Base-by-base conservation (phyloP, 1,284 basidiomycete species). In the Cryptococcus hybrid region DNA sequence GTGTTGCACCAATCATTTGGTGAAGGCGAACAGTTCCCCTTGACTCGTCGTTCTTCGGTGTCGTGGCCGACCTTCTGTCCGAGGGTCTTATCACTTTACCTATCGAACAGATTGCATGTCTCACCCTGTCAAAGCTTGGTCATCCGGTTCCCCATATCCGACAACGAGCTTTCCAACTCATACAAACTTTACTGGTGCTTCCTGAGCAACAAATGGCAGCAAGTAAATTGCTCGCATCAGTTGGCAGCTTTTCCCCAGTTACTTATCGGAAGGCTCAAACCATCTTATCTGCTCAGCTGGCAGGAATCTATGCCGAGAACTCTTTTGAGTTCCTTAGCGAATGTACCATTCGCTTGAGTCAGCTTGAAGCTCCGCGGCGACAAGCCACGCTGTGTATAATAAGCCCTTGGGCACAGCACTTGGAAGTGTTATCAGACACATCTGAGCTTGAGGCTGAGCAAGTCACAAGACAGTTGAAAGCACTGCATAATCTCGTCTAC, bases 61-160 rank as follows among this genome's bases (percentile, higher is more conserved):
- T 89, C 30, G 81, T 94, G 1, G 84, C 85, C 1, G 88, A 91
- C 47, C 83, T 88, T n/a, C 56, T 75, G 15, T 56, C 60, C 12
- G 74, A 77, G 30, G 69, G 72, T 7, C 61, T 63, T 11, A 59
- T 75, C 24, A 80, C 90, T 38, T 84, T 86, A 68, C 83, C 82
- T 3, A 76, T 78, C 7, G 82, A 85, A 6, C 90, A 95, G 69
- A 80, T 86, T 8, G 83, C 86, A n/a, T 93, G 88, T 66, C 81
- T 95, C 4, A 89, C 88, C 0, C 79, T 96, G 8, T 86, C 89
- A 18, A 95, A 95, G 73, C 83, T 97, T 3, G 89, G 89, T 39
- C 89, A 95, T 73, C 84, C 86, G 2, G 82, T 85, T 37, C 68
- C 82, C 2, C 80, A 82, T 36, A 85, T 88, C 46, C 86, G 93